These are phyloP conservation scores for Crithidia mellificae DNA, from an alignment of 208 protist genomes.

Conservation along the genomic window DNA sequence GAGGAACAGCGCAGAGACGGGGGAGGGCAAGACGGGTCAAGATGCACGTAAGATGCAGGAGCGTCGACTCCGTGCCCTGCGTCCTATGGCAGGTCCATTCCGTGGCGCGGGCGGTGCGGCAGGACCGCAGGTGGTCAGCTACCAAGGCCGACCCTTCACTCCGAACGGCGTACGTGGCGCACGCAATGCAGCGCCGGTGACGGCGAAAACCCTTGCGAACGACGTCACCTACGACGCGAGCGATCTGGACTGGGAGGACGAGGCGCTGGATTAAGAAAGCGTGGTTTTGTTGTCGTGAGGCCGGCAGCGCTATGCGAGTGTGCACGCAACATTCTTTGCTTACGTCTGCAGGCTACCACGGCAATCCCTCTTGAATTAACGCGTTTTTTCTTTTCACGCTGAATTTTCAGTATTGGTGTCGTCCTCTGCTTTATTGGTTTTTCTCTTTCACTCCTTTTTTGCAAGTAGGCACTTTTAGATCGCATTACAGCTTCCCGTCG, in stretches of 20 bases:
- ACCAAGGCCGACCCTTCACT: conserved; percentile 55
- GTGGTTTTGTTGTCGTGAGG: too few relatives aligned
- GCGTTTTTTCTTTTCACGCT: too few relatives aligned
- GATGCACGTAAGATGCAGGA: conserved; percentile 9
- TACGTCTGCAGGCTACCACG: too few relatives aligned
- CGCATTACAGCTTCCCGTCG: too few relatives aligned
- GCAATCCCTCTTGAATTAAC: too few relatives aligned
- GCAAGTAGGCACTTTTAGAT: too few relatives aligned
- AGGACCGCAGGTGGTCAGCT: conserved; percentile 39
- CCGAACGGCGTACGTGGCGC: conserved; percentile 42
- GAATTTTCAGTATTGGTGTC: too few relatives aligned
- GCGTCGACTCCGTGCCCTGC: background rate
- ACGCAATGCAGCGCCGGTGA: conserved; percentile 17
- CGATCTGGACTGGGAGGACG: conserved; percentile 25
- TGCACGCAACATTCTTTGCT: too few relatives aligned
- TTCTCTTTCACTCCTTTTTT: too few relatives aligned
- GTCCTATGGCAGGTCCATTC: background rate
- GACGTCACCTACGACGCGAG: conserved; percentile 30
- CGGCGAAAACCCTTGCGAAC: conserved; percentile 19
- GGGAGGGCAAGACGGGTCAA: background rate
- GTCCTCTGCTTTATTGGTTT: too few relatives aligned
- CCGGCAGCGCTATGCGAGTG: too few relatives aligned
- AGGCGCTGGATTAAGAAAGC: background rate
- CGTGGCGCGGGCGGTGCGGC: conserved; percentile 9
- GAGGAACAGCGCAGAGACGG: background rate